Evolutionary conservation across 768 basidiomycete genomes (phyloP), one percentile per base, ranked within the genome.

Genomic region (Serendipita sp.): DNA sequence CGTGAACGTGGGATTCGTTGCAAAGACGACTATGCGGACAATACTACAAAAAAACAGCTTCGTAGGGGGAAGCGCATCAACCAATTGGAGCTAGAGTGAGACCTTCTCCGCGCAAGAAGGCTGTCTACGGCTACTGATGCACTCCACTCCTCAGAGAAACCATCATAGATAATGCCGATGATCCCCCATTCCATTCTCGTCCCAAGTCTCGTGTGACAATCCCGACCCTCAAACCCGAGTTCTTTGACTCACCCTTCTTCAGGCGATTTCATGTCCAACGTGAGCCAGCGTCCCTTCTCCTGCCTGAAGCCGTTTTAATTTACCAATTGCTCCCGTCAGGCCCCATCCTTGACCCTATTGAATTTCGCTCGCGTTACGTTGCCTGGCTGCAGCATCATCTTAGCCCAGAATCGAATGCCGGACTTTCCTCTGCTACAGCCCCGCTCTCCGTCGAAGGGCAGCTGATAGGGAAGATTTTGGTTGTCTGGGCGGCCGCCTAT

Each of bases 11-110:
- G 84, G 28, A 81, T 92, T 53, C 34, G 28, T 34, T 69, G 15
- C 73, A 95, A 92, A 28, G 92, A 95, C 72, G 92, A 93, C 71
- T 93, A 90, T 70, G 89, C 89, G 24, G 86, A 92, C 69, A 84
- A 92, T 51, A 93, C 93, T 1, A 24, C 24, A 24, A 89, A 90
- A 66, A 95, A 93, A 74, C 76, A 92, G 35, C 80, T 93, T 18
- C 76, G 87, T 67, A 84, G 86, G 62, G 89, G 89, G 28, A 60
- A 60, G n/a, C 56, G 56, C 56, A 60, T 60, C 56, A 60, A 60
- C 35, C 56, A 60, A 37, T 60, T 65, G 64, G 32, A 44, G 47
- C 51, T 44, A 41, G n/a, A 51, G 35, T 35, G 30, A 37, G 41
- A 63, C 35, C 64, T 37, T 45, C 37, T 3, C 44, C 63, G 37